These are phyloP conservation scores for Phaffomyces thermotolerans DNA, from an alignment of 805 yeast species.

Conservation along the genomic window DNA sequence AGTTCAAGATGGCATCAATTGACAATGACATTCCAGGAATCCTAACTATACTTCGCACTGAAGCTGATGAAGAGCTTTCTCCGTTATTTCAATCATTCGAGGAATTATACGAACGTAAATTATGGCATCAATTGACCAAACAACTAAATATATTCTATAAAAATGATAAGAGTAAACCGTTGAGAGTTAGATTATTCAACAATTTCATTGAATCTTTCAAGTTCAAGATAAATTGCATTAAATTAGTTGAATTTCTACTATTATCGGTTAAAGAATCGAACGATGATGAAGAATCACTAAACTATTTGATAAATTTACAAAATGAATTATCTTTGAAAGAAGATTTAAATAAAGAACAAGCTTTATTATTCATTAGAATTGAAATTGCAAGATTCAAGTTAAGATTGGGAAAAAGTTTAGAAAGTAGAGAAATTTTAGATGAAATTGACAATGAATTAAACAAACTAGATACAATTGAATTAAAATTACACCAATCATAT, in stretches of 20 bases:
- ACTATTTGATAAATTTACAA: conserved; percentile 38
- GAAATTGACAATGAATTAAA: conserved; percentile 53
- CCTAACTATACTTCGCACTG: conserved; percentile 47
- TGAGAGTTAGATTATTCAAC: conserved; percentile 62
- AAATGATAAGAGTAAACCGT: conserved; percentile 40
- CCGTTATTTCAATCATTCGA: conserved; percentile 64
- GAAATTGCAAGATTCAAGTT: conserved; percentile 73
- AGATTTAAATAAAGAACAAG: conserved; percentile 41
- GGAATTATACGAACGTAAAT: conserved; percentile 77
- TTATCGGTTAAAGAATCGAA: conserved; percentile 38
- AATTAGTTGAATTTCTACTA: conserved; percentile 69
- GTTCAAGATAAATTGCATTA: conserved; percentile 69
- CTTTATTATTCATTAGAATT: conserved; percentile 48
- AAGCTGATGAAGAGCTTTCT: conserved; percentile 57
- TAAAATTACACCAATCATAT: conserved; percentile 71
- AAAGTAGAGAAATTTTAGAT: conserved; percentile 65
- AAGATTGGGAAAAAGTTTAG: conserved; percentile 43
- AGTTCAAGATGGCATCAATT: conserved; percentile 6
- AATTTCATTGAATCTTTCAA: conserved; percentile 62
- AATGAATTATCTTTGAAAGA: conserved; percentile 37
- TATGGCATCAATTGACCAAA: conserved; percentile 91
- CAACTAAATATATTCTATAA: conserved; percentile 55
- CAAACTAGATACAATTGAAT: conserved; percentile 44
- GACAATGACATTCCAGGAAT: conserved; percentile 20
- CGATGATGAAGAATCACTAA: conserved; percentile 41